Evolutionary conservation across 2,329 filamentous ascomycete species (phyloP).

Genomic region (Fusarium praegraminearum): DNA sequence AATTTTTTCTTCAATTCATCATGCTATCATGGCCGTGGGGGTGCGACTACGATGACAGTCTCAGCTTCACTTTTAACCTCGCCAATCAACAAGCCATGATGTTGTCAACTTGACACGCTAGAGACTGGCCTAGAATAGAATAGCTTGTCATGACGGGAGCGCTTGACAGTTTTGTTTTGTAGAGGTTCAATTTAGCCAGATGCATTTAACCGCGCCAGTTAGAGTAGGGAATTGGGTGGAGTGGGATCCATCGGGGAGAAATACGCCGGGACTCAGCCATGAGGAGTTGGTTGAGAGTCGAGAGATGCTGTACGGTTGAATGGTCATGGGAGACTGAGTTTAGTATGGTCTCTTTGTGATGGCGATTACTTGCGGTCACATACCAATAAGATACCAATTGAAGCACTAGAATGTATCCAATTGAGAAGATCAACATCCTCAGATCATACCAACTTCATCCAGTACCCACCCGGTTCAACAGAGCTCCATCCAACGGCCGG

Average conservation of each 20-base stretch:
- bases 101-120: constrained; percentile 13
- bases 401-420: background rate
- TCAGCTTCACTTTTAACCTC: constrained; percentile 29
- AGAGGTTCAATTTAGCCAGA: constrained; percentile 3
- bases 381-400: background rate
- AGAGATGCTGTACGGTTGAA: background rate
- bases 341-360: background rate
- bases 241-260: constrained; percentile 33
- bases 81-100: constrained; percentile 36
- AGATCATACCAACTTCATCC: background rate
- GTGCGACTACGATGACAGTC: background rate
- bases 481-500: background rate
- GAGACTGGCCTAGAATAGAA: constrained; percentile 4
- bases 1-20: constrained; percentile 4
- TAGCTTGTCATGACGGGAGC: constrained; percentile 41
- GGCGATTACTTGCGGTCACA: background rate
- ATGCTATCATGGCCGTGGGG: background rate
- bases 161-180: constrained; percentile 19
- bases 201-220: constrained; percentile 40
- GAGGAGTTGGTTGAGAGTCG: constrained; percentile 6
- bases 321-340: background rate
- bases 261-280: constrained; percentile 11
- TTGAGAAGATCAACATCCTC: background rate
- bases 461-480: background rate
- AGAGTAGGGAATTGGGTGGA: constrained; percentile 2